These are phyloP conservation scores for Gyrodon lividus DNA, from an alignment of 768 basidiomycete genomes.

Conservation along the genomic window DNA sequence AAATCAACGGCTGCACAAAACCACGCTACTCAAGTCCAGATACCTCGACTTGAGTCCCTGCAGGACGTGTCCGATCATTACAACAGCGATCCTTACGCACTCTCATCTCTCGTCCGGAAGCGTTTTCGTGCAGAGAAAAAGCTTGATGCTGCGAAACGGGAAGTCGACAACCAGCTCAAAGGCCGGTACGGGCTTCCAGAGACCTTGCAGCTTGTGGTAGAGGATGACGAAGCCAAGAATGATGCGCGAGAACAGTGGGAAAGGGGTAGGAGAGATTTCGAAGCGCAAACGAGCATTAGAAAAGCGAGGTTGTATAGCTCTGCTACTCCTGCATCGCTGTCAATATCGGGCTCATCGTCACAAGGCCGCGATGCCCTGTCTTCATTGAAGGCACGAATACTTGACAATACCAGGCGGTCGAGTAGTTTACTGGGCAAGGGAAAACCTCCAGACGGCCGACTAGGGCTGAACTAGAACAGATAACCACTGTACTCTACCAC, in stretches of 20 bases:
- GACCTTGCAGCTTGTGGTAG: constrained; percentile 61
- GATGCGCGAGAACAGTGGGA: constrained; percentile 68
- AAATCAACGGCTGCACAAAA: constrained; percentile 82
- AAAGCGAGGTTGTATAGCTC: constrained; percentile 43
- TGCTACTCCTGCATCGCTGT: constrained; percentile 19
- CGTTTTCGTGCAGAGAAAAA: constrained; percentile 88
- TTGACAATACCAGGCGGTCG: constrained; percentile 52
- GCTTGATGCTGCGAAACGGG: constrained; percentile 63
- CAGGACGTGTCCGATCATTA: constrained; percentile 74
- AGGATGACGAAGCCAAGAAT: constrained; percentile 56
- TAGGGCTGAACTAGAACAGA: constrained; percentile 7
- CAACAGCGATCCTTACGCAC: constrained; percentile 82
- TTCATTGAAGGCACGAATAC: constrained; percentile 53
- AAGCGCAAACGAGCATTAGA: constrained; percentile 45
- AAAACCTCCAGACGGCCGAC: constrained; percentile 23
- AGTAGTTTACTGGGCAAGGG: constrained; percentile 7
- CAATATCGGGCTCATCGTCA: constrained; percentile 15
- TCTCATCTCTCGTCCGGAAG: constrained; percentile 73
- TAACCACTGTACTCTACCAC: constrained; percentile 2
- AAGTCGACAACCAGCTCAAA: constrained; percentile 69
- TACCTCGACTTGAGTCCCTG: constrained; percentile 79
- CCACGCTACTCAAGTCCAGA: constrained; percentile 67
- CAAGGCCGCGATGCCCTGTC: constrained; percentile 33
- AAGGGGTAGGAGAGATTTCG: constrained; percentile 48
- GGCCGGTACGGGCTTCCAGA: constrained; percentile 76